Evolutionary conservation across 768 basidiomycete species (phyloP).

Genomic region (Termitomyces bulborhizus): DNA sequence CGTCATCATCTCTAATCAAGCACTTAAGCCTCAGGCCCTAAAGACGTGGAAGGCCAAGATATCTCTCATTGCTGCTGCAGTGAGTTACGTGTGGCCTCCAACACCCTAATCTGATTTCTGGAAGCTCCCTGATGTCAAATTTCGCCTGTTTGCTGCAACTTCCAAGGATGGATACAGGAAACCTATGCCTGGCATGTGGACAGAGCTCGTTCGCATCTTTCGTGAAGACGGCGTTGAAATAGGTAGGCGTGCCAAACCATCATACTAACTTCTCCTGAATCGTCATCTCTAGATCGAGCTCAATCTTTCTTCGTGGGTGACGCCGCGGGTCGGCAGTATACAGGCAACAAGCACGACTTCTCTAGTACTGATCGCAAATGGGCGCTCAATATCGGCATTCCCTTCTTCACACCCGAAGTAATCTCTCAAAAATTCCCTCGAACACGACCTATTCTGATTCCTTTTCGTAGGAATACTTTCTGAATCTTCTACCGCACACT

Average conservation of each 20-base stretch:
- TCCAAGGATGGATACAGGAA: slow-evolving; percentile 75
- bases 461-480: slow-evolving; percentile 67
- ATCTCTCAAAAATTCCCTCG: not conserved
- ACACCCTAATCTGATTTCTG: not conserved
- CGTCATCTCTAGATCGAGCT: slow-evolving; percentile 45
- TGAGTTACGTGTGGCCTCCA: slow-evolving; percentile 22
- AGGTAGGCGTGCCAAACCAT: slow-evolving; percentile 34
- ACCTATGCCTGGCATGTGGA: slow-evolving; percentile 86
- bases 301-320: slow-evolving; percentile 83
- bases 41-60: slow-evolving; percentile 78
- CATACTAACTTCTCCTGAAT: not conserved
- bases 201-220: slow-evolving; percentile 61
- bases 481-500: slow-evolving; percentile 39
- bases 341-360: slow-evolving; percentile 51
- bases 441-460: not conserved
- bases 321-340: slow-evolving; percentile 69
- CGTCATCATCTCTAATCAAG: slow-evolving; percentile 82
- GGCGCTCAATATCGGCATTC: slow-evolving; percentile 68
- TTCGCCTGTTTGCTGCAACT: slow-evolving; percentile 74
- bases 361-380: slow-evolving; percentile 81
- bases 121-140: slow-evolving; percentile 69
- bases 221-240: slow-evolving; percentile 51
- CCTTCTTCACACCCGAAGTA: slow-evolving; percentile 85
- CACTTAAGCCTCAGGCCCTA: slow-evolving; percentile 38
- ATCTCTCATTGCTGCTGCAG: slow-evolving; percentile 54